Evolutionary conservation across 768 basidiomycete genomes (phyloP).

Genomic region (Thelephora ganbajun): DNA sequence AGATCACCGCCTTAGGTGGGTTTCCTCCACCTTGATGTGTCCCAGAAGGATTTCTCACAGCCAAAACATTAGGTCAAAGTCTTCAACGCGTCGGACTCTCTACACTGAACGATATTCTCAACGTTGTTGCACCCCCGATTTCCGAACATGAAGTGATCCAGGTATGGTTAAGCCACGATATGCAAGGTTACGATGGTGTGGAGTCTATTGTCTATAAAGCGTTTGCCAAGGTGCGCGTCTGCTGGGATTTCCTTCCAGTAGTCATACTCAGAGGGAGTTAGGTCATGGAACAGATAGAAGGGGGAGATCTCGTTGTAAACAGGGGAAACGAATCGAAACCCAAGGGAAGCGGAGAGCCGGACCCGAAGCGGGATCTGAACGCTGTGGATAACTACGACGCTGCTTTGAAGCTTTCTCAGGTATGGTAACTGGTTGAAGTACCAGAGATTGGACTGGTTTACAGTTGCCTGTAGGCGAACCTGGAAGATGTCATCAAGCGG

Average conservation of each 20-base stretch:
- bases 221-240: constrained; percentile 49
- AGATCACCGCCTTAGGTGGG: constrained; percentile 43
- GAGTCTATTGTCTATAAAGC: constrained; percentile 89
- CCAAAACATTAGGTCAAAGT: constrained; percentile 57
- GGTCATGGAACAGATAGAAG: constrained; percentile 93
- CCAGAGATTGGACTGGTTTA: neutral
- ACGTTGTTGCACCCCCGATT: constrained; percentile 95
- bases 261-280: constrained; percentile 1
- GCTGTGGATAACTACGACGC: constrained; percentile 74
- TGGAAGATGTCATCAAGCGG: constrained; percentile 61
- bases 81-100: constrained; percentile 80
- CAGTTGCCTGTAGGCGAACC: constrained; percentile 40
- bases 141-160: constrained; percentile 97
- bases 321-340: constrained; percentile 64
- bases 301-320: constrained; percentile 83
- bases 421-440: constrained; percentile 16
- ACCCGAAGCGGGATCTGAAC: constrained; percentile 55
- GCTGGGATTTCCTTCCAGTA: constrained; percentile 1
- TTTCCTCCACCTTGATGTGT: constrained; percentile 6
- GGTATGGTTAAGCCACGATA: constrained; percentile 91
- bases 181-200: constrained; percentile 92
- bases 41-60: constrained; percentile 1
- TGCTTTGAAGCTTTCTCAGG: constrained; percentile 78
- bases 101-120: constrained; percentile 82
- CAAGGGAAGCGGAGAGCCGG: constrained; percentile 29